Conservation (phyloP, 805 yeast genomes). For the Teunomyces funiuensis region DNA sequence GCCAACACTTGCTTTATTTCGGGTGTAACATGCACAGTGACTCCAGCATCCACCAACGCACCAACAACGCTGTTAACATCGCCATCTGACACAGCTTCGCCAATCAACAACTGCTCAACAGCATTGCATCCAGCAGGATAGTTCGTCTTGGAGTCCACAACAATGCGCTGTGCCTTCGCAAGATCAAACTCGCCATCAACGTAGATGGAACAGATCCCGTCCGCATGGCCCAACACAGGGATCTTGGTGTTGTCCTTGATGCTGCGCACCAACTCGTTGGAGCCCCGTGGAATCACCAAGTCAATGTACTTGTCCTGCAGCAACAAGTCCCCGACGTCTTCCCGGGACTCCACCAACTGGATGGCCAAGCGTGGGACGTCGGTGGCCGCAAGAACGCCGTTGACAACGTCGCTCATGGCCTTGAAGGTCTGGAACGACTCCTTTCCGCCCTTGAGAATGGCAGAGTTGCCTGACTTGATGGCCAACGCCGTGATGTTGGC, state of each 20-base stretch:
- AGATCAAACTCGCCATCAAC: slow-evolving; percentile 77
- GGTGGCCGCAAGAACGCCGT: slow-evolving; percentile 58
- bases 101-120: slow-evolving; percentile 78
- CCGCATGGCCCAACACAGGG: slow-evolving; percentile 98
- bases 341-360: slow-evolving; percentile 85
- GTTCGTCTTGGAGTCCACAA: slow-evolving; percentile 87
- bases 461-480: slow-evolving; percentile 94
- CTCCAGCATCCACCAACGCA: slow-evolving; percentile 60
- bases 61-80: slow-evolving; percentile 25
- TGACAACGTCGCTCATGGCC: slow-evolving; percentile 73
- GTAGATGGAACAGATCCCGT: slow-evolving; percentile 91
- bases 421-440: slow-evolving; percentile 85
- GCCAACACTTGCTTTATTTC: slow-evolving; percentile 41
- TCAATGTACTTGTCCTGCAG: slow-evolving; percentile 88
- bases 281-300: slow-evolving; percentile 97
- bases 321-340: slow-evolving; percentile 82
- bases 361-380: slow-evolving; percentile 78
- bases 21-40: slow-evolving; percentile 66
- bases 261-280: slow-evolving; percentile 82
- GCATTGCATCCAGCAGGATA: slow-evolving; percentile 99
- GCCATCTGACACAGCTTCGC: slow-evolving; percentile 39
- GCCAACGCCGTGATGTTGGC: slow-evolving; percentile 96
- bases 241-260: slow-evolving; percentile 88
- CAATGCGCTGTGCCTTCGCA: slow-evolving; percentile 70
- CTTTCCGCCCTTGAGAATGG: slow-evolving; percentile 96